Evolutionary conservation across 768 basidiomycete genomes (phyloP).

Genomic region (Cyathus striatus): DNA sequence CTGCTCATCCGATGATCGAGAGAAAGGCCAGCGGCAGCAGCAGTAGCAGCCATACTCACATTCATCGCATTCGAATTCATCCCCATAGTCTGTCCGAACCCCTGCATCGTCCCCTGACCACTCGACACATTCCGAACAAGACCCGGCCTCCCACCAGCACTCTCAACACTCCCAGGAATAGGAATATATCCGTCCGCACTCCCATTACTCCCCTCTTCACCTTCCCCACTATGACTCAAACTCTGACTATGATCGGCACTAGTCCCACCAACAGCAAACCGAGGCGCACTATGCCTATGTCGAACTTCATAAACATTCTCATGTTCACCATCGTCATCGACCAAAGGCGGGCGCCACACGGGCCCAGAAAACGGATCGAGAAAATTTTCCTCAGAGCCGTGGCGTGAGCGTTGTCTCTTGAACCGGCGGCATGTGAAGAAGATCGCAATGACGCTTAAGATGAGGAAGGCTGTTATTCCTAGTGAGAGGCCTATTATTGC

Average conservation of each 20-base stretch:
- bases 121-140: constrained; percentile 10
- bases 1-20: constrained; percentile 8
- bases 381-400: constrained; percentile 15
- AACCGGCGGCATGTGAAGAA: constrained; percentile 27
- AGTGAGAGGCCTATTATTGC: constrained; percentile 34
- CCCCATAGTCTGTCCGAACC: constrained; percentile 8
- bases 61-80: not conserved
- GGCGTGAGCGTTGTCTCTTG: constrained; percentile 8
- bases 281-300: too few species aligned
- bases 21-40: constrained; percentile 1
- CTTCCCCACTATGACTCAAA: too few species aligned
- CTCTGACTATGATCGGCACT: not conserved
- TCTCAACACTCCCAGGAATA: constrained; percentile 15
- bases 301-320: not conserved
- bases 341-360: constrained; percentile 24
- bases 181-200: constrained; percentile 3
- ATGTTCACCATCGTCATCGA: constrained; percentile 18
- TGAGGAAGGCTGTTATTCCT: constrained; percentile 17
- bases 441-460: constrained; percentile 21
- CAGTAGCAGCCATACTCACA: constrained; percentile 4
- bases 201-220: constrained; percentile 15
- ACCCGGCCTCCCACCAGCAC: constrained; percentile 5
- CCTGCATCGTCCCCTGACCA: constrained; percentile 14
- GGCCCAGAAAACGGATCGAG: constrained; percentile 11
- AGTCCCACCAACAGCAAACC: not conserved